Conservation (phyloP, 495 filamentous ascomycete species). For the Lineolata rhizophorae region DNA sequence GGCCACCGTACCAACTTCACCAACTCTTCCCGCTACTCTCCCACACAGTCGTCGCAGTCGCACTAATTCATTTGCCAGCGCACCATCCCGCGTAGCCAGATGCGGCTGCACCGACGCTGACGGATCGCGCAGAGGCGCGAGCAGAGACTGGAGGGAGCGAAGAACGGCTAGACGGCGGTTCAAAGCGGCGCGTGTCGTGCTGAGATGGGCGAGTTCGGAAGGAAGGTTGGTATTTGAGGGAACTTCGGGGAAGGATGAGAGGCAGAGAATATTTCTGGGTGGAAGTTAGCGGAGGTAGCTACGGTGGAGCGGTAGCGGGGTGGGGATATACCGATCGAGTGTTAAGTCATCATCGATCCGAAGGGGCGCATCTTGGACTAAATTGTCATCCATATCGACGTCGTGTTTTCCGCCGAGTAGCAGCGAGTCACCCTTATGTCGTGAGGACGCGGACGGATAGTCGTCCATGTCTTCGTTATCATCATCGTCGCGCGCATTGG, state of each 20-base stretch:
- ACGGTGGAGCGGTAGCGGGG: not conserved
- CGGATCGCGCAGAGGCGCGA: conserved; percentile 35
- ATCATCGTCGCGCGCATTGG: conserved; percentile 1
- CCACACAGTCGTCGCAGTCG: too few species aligned
- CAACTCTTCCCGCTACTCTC: too few species aligned
- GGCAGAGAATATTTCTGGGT: conserved; percentile 8
- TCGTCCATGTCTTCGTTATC: conserved; percentile 8
- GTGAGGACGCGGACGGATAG: not conserved
- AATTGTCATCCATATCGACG: not conserved
- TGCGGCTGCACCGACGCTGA: conserved; percentile 49
- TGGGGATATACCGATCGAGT: too few species aligned
- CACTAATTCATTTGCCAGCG: conserved; percentile 48
- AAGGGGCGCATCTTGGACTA: not conserved
- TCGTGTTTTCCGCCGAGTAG: not conserved
- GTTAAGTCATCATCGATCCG: not conserved
- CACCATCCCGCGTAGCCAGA: conserved; percentile 50
- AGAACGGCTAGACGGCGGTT: conserved; percentile 33
- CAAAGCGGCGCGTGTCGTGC: conserved; percentile 27
- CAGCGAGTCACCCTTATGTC: not conserved
- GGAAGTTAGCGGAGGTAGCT: not conserved
- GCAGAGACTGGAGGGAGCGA: conserved; percentile 29
- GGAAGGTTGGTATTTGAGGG: not conserved
- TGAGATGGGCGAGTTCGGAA: conserved; percentile 24
- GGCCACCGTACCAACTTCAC: too few species aligned
- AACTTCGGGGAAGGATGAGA: conserved; percentile 1